Base-by-base conservation (phyloP, 2,329 filamentous ascomycete genomes). In the Colletotrichum orbiculare region DNA sequence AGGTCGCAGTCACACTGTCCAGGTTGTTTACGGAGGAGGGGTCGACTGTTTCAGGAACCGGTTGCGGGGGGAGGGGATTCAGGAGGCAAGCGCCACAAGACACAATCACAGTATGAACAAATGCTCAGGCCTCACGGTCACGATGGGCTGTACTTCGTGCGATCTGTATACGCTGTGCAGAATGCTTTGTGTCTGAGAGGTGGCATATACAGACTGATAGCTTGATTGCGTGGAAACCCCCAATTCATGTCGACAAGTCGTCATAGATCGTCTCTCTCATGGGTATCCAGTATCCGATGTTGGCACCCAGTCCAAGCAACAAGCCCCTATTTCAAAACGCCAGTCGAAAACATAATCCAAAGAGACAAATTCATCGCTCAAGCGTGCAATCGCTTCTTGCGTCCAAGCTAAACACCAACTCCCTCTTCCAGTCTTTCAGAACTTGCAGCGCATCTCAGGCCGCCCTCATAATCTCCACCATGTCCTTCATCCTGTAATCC, bases 401-500 rank as follows among this genome's bases (percentile, higher is more conserved):
- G 50, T 38, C 37, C 52, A 46, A 9, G 33, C 15, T 11, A 53
- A 42, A 41, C 52, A 65, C 17, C 42, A 17, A 17, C 8, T 11
- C 12, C 41, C n/a, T 25, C 43, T n/a, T 54, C 33, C 45, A 52
- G 41, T 17, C 17, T 17, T 17, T 56, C 48, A 64, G 15, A 56
- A 52, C 45, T 3, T 48, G 53, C 39, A 48, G 39, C 13, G 39
- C 57, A 25, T 33, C 49, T 60, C 64, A 66, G 4, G 25, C 25
- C 10, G 61, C 64, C 67, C 73, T 74, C 76, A 85, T 88, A 45
- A 88, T 77, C 73, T 85, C 82, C 43, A 80, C 74, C 82, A 90
- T 84, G 69, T 89, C 86, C 69, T 83, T 84, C 83, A 90, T 81
- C 61, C 87, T 79, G 75, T 89, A 89, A 72, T 89, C 87, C 70